A percentile compares a stretch with the other conserved stretches of the same genome.
Evolutionary conservation across 257 asterid species (phyloP).

Genomic region (Ocimum tenuiflorum): DNA sequence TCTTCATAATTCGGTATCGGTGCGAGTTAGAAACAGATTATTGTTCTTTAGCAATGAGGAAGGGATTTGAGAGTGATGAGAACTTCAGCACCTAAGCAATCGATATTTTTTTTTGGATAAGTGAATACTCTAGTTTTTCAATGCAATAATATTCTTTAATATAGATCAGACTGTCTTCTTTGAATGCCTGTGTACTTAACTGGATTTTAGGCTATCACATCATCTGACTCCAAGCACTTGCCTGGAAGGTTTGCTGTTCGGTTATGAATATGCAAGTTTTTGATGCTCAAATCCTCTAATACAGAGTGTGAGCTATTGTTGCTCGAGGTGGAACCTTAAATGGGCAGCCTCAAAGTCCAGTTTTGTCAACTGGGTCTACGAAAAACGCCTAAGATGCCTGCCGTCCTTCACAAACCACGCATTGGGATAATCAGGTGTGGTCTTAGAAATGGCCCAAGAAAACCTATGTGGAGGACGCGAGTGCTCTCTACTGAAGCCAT

Average conservation of each 20-base stretch:
- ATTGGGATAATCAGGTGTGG: constrained; percentile 33
- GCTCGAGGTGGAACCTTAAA: neutral
- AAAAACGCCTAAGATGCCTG: constrained; percentile 10
- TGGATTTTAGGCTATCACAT: neutral
- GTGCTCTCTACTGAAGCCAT: constrained; percentile 64
- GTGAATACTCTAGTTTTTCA: neutral
- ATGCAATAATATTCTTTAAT: neutral
- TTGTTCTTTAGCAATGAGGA: neutral
- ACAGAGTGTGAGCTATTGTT: neutral
- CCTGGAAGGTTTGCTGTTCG: neutral
- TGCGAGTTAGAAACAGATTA: neutral
- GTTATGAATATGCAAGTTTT: neutral
- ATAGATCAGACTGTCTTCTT: neutral
- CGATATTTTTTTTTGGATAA: neutral
- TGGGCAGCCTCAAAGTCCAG: constrained; percentile 27
- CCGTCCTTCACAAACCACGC: neutral
- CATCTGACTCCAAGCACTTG: neutral
- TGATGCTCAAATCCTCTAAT: neutral
- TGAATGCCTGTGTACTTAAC: neutral
- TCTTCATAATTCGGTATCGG: neutral
- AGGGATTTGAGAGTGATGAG: neutral
- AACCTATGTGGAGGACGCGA: constrained; percentile 63
- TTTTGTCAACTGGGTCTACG: constrained; percentile 19
- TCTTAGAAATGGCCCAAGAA: constrained; percentile 57
- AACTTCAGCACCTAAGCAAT: neutral